Evolutionary conservation across 345 rosid species (phyloP), one percentile per base, ranked within the genome.

Genomic region (Cardamine resedifolia): DNA sequence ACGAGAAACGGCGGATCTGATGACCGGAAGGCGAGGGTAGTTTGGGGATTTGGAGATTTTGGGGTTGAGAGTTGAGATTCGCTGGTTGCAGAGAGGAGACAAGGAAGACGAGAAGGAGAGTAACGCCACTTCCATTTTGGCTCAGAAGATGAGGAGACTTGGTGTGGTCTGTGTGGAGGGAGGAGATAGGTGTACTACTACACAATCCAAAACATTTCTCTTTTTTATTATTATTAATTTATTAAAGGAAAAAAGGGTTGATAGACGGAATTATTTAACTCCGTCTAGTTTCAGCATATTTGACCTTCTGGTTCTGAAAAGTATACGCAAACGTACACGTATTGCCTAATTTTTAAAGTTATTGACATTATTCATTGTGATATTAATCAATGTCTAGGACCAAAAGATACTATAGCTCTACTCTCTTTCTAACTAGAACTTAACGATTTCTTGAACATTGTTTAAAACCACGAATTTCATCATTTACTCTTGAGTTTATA

Each of bases 1-100:
- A 18, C 97, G 91, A 34, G 97, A 85, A 33, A 94, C 81, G 71
- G 98, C 97, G 73, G 96, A 82, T 62, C 79, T 81, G 79, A 91
- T 79, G 68, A 80, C 58, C 14, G 82, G 86, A 4, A 72, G 70
- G 18, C 57, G 28, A 31, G 63, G 53, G 64, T 55, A 38, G 31
- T 39, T 74, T 16, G 75, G 61, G 75, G 72, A 73, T 65, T 66
- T 58, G 0, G 73, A 49, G 71, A 9, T 36, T 43, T 68, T 36
- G 65, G 86, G 69, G 7, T 52, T 76, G 0, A 79, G 58, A 53
- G 81, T 58, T 27, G 55, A 74, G 71, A 61, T 45, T 63, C 78
- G 76, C 66, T n/a, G 72, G 72, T 30, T 68, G 64, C 73, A 52
- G 23, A 71, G 68, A 23, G 72, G 80, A 14, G 81, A 70, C 20